Percentiles rank a stretch among this genome's conserved stretches.
Conservation (phyloP, 495 filamentous ascomycete species). For the Tuber calosporum region DNA sequence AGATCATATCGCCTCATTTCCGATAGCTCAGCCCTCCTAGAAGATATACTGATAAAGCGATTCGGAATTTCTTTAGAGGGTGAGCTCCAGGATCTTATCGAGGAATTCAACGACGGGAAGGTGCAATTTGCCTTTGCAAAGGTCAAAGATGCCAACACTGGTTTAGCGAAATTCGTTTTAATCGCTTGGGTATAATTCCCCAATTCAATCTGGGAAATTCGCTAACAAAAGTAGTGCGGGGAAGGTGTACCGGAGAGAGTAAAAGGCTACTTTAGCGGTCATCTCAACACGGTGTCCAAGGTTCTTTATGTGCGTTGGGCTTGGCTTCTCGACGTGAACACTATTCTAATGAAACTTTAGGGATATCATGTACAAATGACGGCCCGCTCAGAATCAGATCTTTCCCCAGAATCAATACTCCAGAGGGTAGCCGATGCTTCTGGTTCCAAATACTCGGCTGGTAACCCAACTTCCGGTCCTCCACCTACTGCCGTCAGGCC, state of each 20-base stretch:
- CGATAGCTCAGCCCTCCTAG: not conserved
- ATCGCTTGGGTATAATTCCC: conserved; percentile 65
- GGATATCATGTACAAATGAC: conserved; percentile 97
- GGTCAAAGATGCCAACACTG: conserved; percentile 88
- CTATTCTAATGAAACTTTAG: conserved; percentile 41
- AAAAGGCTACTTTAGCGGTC: conserved; percentile 96
- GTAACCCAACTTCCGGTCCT: conserved; percentile 46
- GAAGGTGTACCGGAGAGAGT: conserved; percentile 97
- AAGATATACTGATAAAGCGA: conserved; percentile 14
- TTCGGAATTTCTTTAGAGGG: conserved; percentile 57
- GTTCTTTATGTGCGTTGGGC: conserved; percentile 62
- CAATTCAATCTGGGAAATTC: not conserved
- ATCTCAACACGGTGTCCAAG: conserved; percentile 79
- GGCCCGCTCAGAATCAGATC: conserved; percentile 79
- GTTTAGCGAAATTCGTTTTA: conserved; percentile 82
- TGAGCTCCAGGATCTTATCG: conserved; percentile 86
- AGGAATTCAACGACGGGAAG: conserved; percentile 93
- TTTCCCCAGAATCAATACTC: conserved; percentile 78
- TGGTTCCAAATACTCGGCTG: conserved; percentile 79
- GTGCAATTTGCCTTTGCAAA: conserved; percentile 96
- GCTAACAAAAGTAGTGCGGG: conserved; percentile 55
- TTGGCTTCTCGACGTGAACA: conserved; percentile 4
- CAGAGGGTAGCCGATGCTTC: conserved; percentile 95
- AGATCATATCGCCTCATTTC: conserved; percentile 1
- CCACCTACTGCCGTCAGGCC: conserved; percentile 55